These are phyloP conservation scores for Diutina sp. DNA, from an alignment of 1,139 yeast genomes.

Conservation along the genomic window DNA sequence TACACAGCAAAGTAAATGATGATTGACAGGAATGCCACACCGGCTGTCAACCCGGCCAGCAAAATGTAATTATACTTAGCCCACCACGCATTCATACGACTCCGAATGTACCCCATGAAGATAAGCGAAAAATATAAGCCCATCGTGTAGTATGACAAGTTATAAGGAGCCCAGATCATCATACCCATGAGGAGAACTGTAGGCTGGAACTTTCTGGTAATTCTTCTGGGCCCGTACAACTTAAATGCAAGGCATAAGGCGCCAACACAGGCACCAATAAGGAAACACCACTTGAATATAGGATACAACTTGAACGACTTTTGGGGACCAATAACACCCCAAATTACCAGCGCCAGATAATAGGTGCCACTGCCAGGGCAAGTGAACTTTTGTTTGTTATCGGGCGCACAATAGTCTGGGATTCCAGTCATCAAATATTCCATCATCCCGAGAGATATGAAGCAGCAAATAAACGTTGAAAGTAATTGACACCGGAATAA, in stretches of 20 bases:
- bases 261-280: slow-evolving; percentile 59
- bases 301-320: slow-evolving; percentile 7
- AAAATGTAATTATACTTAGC: slow-evolving; percentile 52
- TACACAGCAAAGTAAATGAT: slow-evolving; percentile 44
- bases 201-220: slow-evolving; percentile 27
- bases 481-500: slow-evolving; percentile 46
- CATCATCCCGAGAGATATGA: slow-evolving; percentile 41
- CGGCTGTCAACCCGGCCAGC: slow-evolving; percentile 41
- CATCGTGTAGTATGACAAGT: slow-evolving; percentile 39
- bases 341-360: slow-evolving; percentile 39
- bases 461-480: slow-evolving; percentile 26
- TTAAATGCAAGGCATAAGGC: slow-evolving; percentile 45
- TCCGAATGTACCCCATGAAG: slow-evolving; percentile 42
- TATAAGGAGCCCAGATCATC: slow-evolving; percentile 39
- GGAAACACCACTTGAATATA: slow-evolving; percentile 40
- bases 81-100: slow-evolving; percentile 44
- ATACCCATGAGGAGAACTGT: slow-evolving; percentile 36
- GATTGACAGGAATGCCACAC: slow-evolving; percentile 44
- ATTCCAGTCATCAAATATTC: slow-evolving; percentile 32
- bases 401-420: slow-evolving; percentile 30
- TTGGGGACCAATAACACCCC: slow-evolving; percentile 62
- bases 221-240: neutral
- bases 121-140: slow-evolving; percentile 34
- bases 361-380: slow-evolving; percentile 36
- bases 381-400: slow-evolving; percentile 27